Base-by-base conservation (phyloP, 73 alveolate genomes). In the Stentor coeruleus region DNA sequence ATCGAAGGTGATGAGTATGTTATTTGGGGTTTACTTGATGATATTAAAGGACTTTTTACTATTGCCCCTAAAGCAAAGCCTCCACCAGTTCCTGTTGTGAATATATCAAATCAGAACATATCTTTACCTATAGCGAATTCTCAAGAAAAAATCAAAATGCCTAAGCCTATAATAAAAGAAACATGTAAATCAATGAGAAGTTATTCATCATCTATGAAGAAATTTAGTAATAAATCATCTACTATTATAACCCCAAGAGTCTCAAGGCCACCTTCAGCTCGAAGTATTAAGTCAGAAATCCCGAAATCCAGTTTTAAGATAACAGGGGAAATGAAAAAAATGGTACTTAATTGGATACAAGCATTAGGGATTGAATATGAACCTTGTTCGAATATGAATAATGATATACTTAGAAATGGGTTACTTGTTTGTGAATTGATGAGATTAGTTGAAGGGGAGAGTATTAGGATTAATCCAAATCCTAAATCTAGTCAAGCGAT, bases 1-100 rank as follows among this genome's bases (percentile, higher is more conserved):
- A 38, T 49, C 66, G 81, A 74, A 80, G 96, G 96, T 14, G 49
- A 81, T 59, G 20, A 81, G n/a, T 84, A 77, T 82, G 77, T 58
- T 1, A 72, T 90, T 74, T 20, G 86, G 37, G 96, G 96, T 11
- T 76, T 90, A 3, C 87, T 90, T 2, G 96, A 90, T 55, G 96
- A 90, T 59, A 15, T 90, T 28, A 90, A 86, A 39, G 84, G 92
- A 57, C 83, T 81, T 82, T 87, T 60, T 82, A 93, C 86, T 60
- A 91, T 66, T 85, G 3, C 84, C 89, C 38, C 90, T 91, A 0
- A 82, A 93, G 41, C 81, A 81, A 59, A 41, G 85, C 15, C 93
- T 92, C 3, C 66, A 72, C 35, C 49, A 74, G 4, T 90, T n/a
- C n/a, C n/a, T n/a, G n/a, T n/a, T n/a, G n/a, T n/a, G n/a, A n/a